Evolutionary conservation across 2,329 filamentous ascomycete genomes (phyloP), one percentile per base, ranked within the genome.

Genomic region (Sclerotiophoma versabilis): DNA sequence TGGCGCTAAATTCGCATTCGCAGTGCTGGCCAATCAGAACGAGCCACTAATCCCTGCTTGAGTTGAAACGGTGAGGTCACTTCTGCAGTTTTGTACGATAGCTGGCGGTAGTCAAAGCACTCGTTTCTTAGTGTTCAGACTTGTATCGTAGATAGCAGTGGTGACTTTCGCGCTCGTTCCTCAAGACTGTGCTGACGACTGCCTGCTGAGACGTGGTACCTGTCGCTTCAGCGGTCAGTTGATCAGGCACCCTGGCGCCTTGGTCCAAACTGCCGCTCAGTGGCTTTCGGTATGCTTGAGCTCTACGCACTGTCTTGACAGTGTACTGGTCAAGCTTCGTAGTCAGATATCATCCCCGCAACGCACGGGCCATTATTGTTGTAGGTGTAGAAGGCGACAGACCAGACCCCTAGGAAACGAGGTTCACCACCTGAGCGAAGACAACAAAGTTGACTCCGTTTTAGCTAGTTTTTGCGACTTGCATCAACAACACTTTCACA

Each of bases 1-100:
- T 22, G 32, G 30, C 54, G 44, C 54, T 57, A 57, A 57, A 45
- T 52, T 57, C 54, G 54, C 48, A 57, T 57, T 57, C 54, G 54
- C 38, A 12, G 33, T 17, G 20, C 11, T 23, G 38, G 6, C 54
- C 54, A 57, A 57, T 57, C 22, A 47, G 27, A 38, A 1, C 17
- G 10, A 5, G 2, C 14, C 39, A 19, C 44, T 41, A 41, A 22
- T 12, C 22, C 45, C 10, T 34, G 22, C 15, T 33, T 6, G 27
- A 25, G 27, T 17, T 29, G 19, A 29, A 27, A 34, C 11, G 38
- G 33, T 37, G 33, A 45, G 44, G 42, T 47, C 45, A 51, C 42
- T 20, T 15, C n/a, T 29, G 17, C 17, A 9, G 17, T 27, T 39
- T n/a, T 14, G 15, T 15, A 30, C 33, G 33, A 47, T 47, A 32